These are phyloP conservation scores for Tulasnella calospora DNA, from an alignment of 768 basidiomycete genomes.

Conservation along the genomic window DNA sequence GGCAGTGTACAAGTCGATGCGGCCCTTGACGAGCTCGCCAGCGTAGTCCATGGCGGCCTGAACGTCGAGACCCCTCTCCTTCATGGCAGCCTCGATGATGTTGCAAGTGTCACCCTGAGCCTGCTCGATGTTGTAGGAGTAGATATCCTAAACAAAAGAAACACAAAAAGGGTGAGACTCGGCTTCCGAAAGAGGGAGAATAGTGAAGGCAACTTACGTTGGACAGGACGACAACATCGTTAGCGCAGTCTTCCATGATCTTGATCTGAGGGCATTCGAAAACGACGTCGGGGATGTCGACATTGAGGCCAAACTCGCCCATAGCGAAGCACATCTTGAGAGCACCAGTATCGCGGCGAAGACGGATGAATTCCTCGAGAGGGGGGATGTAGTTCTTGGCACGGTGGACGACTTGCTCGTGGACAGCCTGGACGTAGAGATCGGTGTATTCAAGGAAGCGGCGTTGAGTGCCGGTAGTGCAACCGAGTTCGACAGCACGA, in stretches of 20 bases:
- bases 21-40: slow-evolving; percentile 23
- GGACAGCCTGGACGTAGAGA: slow-evolving; percentile 32
- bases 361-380: slow-evolving; percentile 32
- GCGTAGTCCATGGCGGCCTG: slow-evolving; percentile 26
- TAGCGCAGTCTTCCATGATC: slow-evolving; percentile 24
- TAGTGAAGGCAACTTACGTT: slow-evolving; percentile 29
- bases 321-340: slow-evolving; percentile 31
- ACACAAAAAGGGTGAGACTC: slow-evolving; percentile 5
- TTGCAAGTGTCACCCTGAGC: slow-evolving; percentile 27
- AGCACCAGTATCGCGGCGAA: slow-evolving; percentile 33
- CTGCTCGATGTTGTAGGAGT: slow-evolving; percentile 48
- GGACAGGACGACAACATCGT: slow-evolving; percentile 31
- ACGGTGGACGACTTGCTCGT: slow-evolving; percentile 33
- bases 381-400: slow-evolving; percentile 26
- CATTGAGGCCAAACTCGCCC: slow-evolving; percentile 25
- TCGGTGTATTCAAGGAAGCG: slow-evolving; percentile 32
- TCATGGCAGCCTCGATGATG: slow-evolving; percentile 24
- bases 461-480: slow-evolving; percentile 14
- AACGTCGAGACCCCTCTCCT: slow-evolving; percentile 19
- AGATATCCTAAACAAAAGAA: slow-evolving; percentile 47
- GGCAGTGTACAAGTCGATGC: slow-evolving; percentile 21
- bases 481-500: slow-evolving; percentile 19
- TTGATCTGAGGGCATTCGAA: slow-evolving; percentile 30
- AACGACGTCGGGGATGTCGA: slow-evolving; percentile 31
- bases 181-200: neutral